Percentiles rank a stretch among this genome's conserved stretches.
Conservation (phyloP, 169 alveolate genomes). For the Ophryocystis elektroscirrha region DNA sequence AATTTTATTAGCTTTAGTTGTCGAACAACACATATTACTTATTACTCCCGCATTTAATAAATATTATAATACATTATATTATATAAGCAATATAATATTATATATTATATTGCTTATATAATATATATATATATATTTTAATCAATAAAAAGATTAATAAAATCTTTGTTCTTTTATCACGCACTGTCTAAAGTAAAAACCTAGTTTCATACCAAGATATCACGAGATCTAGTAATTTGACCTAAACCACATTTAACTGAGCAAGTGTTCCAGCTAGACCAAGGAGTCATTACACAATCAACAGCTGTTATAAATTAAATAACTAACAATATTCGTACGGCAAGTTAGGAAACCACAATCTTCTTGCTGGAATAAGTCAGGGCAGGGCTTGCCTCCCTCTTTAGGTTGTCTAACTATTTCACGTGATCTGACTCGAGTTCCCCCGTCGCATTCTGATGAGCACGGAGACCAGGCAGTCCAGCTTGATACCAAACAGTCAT, state of each 20-base stretch:
- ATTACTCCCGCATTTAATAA: too few species aligned
- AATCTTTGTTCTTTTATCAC: too few species aligned
- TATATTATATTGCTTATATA: too few species aligned
- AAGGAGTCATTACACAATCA: slow-evolving; percentile 20
- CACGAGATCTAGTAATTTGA: slow-evolving; percentile 8
- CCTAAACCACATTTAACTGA: slow-evolving; percentile 35
- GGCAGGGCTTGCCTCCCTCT: slow-evolving; percentile 12
- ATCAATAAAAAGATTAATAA: too few species aligned
- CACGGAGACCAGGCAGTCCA: slow-evolving; percentile 36
- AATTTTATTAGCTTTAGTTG: too few species aligned
- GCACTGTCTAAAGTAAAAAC: too few species aligned
- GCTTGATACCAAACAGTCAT: slow-evolving; percentile 25
- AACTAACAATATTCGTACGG: neutral
- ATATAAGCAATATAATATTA: too few species aligned
- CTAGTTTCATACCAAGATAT: too few species aligned
- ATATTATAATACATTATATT: too few species aligned
- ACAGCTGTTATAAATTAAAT: slow-evolving; percentile 7
- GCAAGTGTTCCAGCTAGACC: slow-evolving; percentile 31
- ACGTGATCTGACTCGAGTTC: slow-evolving; percentile 18
- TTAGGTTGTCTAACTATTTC: slow-evolving; percentile 2
- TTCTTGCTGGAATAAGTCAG: slow-evolving; percentile 3
- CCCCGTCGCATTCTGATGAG: slow-evolving; percentile 26
- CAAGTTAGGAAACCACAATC: slow-evolving; percentile 3
- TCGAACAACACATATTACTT: too few species aligned
- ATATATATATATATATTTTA: too few species aligned